Base-by-base conservation (phyloP, 331 rosid genomes). In the Erythrophleum ivorense region DNA sequence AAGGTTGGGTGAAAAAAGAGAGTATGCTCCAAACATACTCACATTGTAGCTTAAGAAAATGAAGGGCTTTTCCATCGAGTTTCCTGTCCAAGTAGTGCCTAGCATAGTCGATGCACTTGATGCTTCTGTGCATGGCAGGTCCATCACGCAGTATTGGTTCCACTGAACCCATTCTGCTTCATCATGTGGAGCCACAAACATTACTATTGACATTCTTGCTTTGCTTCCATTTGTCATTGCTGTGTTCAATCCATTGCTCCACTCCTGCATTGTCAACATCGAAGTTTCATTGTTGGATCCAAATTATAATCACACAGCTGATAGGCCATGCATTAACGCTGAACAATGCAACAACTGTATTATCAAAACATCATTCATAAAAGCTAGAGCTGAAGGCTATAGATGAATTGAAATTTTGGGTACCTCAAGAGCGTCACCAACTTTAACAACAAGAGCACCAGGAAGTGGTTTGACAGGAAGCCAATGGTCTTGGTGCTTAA, bases 371-470 rank as follows among this genome's bases (percentile, higher is more conserved):
- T 24, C 29, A 24, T 24, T 24, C 29, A 5, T 5, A 38, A 38
- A 38, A 38, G 5, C 41, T 2, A 38, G 41, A 38, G 41, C 5
- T 38, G 3, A 55, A n/a, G 31, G n/a, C 62, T 19, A 7, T 2
- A 29, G 4, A 24, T 24, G 29, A 24, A 24, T 15, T 64, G 24
- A 33, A 64, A 15, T 13, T 38, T 10, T 16, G 71, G 11, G 19
- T 40, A 59, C 80, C 80, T 76, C 60, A 0, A 59, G 2, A 16
- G 59, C 3, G 14, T 76, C 71, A 4, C 33, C 72, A 29, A 76
- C 16, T 15, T 59, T 76, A 4, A 60, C 71, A 45, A 76, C 72
- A 60, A 76, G 62, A 45, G 80, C 80, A 43, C 80, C 80, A 16
- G 71, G 80, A 0, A 75, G 24, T 21, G 70, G 69, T 58, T 58